Percentiles rank a stretch among this genome's conserved stretches.
phyloP scores from a whole-genome alignment of 257 asterid species.

The Solanum stenotomum region DNA sequence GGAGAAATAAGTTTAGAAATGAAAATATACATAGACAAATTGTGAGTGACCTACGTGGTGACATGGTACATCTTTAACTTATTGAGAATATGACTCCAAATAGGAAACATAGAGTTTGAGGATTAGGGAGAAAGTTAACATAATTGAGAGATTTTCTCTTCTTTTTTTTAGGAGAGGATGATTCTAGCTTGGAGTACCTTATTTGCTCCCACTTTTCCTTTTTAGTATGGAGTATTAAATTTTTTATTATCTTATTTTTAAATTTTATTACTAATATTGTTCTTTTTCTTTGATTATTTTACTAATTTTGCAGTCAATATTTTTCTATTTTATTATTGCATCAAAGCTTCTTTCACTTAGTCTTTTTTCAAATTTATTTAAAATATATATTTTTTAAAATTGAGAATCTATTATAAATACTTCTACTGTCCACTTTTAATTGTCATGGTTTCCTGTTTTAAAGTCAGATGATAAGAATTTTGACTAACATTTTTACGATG shows the following conservation, averaged over 20 bases:
- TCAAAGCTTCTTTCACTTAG: background rate
- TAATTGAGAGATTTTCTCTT: background rate
- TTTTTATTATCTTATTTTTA: background rate
- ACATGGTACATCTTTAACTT: background rate
- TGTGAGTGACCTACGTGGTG: background rate
- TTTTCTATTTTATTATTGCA: background rate
- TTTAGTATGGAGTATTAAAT: background rate
- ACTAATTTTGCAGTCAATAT: background rate
- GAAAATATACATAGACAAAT: background rate
- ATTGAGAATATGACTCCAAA: background rate
- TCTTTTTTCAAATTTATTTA: too few relatives aligned
- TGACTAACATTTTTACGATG: too few relatives aligned
- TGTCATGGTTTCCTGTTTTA: too few relatives aligned
- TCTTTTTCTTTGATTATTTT: background rate
- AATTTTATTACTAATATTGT: background rate
- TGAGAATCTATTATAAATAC: too few relatives aligned
- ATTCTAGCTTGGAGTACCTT: background rate
- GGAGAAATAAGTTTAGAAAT: background rate
- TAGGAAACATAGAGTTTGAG: background rate
- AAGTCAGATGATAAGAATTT: too few relatives aligned
- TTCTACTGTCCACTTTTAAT: accelerated
- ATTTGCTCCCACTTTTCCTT: background rate
- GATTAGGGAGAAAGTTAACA: background rate
- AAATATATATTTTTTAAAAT: too few relatives aligned
- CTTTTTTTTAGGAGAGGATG: background rate